These are phyloP conservation scores for Apiospora koreana DNA, from an alignment of 2,329 filamentous ascomycete species.

Conservation along the genomic window DNA sequence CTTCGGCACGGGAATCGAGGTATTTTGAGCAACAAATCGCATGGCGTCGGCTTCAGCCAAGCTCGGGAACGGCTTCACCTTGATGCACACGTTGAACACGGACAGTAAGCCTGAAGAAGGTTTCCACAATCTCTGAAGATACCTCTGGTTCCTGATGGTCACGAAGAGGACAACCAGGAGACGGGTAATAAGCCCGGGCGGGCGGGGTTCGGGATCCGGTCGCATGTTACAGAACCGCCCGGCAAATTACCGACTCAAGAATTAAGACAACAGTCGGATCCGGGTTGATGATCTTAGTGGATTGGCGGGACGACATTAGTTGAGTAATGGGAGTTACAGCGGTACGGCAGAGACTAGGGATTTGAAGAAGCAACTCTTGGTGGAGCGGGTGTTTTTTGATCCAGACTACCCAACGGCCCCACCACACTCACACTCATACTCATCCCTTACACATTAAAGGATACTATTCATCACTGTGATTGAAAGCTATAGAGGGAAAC, in stretches of 20 bases:
- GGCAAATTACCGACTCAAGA: neutral
- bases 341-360: neutral
- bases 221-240: neutral
- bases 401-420: neutral
- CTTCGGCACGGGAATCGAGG: slow-evolving; percentile 45
- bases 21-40: slow-evolving; percentile 40
- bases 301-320: neutral
- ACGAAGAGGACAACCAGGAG: slow-evolving; percentile 8
- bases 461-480: too few relatives aligned
- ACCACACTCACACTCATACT: too few relatives aligned
- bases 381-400: neutral
- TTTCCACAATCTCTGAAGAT: neutral
- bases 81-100: slow-evolving; percentile 17
- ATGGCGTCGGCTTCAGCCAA: slow-evolving; percentile 41
- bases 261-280: neutral
- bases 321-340: neutral
- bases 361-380: neutral
- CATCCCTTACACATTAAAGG: too few relatives aligned
- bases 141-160: neutral
- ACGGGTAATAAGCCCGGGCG: neutral
- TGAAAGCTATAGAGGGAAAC: too few relatives aligned
- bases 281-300: neutral
- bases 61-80: neutral
- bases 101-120: neutral
- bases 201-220: neutral